phyloP scores from a whole-genome alignment of 768 basidiomycete species.

The Amanita exitialis region DNA sequence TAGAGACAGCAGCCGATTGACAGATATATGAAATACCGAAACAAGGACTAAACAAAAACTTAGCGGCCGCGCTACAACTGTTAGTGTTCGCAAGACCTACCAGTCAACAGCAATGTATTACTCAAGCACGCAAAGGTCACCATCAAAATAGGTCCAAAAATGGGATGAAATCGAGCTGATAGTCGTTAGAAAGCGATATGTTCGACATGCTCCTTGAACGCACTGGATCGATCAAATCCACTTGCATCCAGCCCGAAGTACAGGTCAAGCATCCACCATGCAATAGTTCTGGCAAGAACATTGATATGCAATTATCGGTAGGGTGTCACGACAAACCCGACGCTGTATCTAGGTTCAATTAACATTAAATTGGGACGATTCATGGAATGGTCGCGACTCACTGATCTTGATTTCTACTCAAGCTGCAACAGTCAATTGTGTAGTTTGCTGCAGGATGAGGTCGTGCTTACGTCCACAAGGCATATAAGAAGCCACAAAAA shows the following conservation, averaged over 20 bases:
- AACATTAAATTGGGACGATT: not conserved
- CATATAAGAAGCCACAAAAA: slow-evolving; percentile 89
- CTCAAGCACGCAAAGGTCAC: slow-evolving; percentile 86
- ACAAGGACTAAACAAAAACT: slow-evolving; percentile 47
- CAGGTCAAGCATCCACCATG: slow-evolving; percentile 93
- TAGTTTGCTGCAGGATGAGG: not conserved
- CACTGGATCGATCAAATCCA: slow-evolving; percentile 78
- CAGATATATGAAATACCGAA: slow-evolving; percentile 39
- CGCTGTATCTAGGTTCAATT: slow-evolving; percentile 17
- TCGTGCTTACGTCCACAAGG: slow-evolving; percentile 77
- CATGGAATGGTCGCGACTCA: slow-evolving; percentile 18
- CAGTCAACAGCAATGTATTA: slow-evolving; percentile 86
- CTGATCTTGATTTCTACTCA: slow-evolving; percentile 53
- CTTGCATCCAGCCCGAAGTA: slow-evolving; percentile 94
- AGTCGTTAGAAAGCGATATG: slow-evolving; percentile 1
- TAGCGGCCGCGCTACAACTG: slow-evolving; percentile 7
- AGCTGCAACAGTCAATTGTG: slow-evolving; percentile 22
- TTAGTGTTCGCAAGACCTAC: slow-evolving; percentile 23
- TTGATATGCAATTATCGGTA: not conserved
- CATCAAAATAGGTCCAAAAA: slow-evolving; percentile 91
- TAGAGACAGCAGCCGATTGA: not conserved
- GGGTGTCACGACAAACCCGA: slow-evolving; percentile 14
- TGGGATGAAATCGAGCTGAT: slow-evolving; percentile 66
- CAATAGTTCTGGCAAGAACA: slow-evolving; percentile 31
- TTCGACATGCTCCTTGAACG: slow-evolving; percentile 18